A percentile compares a stretch with the other conserved stretches of the same genome.
phyloP scores from a whole-genome alignment of 305 asterid genomes.

The Nicotiana rustica region DNA sequence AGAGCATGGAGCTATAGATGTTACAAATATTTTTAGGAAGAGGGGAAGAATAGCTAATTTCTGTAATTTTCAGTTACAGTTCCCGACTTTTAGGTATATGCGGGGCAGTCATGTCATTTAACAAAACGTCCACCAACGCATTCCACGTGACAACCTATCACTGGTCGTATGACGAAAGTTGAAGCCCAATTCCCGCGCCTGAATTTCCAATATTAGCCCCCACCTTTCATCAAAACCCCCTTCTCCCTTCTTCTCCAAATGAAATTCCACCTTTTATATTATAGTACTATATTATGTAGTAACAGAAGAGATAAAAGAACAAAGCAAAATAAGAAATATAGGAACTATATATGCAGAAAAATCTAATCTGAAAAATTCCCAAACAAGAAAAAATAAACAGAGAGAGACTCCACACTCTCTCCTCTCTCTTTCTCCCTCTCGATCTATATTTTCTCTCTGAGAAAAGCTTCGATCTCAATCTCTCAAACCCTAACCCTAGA shows the following conservation, averaged over 20 bases:
- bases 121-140: background rate
- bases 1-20: no score
- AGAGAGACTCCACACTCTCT: conserved; percentile 33
- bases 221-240: background rate
- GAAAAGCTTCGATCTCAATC: conserved; percentile 30
- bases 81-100: conserved; percentile 1
- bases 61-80: background rate
- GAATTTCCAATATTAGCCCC: conserved; percentile 12
- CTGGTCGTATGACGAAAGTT: background rate
- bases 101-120: background rate
- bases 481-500: conserved; percentile 47
- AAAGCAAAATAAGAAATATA: background rate
- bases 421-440: conserved; percentile 30
- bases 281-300: background rate
- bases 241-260: conserved; percentile 10
- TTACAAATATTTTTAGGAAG: no score
- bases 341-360: conserved; percentile 20
- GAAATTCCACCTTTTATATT: background rate
- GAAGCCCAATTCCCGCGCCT: background rate
- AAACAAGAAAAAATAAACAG: conserved; percentile 30
- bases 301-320: background rate
- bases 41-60: no score
- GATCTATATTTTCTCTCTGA: conserved; percentile 39
- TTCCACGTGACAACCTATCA: background rate
- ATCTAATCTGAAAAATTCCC: conserved; percentile 9